phyloP scores from a whole-genome alignment of 2,329 filamentous ascomycete species.

The Epichloe festucae region DNA sequence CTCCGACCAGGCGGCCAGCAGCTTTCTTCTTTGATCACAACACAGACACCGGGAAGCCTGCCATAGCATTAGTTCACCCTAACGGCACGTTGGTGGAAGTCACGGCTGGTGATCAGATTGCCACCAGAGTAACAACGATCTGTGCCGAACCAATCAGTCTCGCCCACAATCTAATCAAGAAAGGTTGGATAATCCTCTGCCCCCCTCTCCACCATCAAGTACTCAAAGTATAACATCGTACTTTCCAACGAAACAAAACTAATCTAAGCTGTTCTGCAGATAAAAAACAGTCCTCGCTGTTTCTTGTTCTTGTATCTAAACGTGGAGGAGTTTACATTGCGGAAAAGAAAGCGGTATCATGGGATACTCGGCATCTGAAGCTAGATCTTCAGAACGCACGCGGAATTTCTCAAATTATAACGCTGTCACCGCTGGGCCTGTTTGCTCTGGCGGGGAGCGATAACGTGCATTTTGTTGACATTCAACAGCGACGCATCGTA shows the following conservation, averaged over 20 bases:
- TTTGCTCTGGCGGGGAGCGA: slow-evolving; percentile 47
- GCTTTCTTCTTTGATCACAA: slow-evolving; percentile 49
- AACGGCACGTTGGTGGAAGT: slow-evolving; percentile 52
- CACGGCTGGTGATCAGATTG: slow-evolving; percentile 26
- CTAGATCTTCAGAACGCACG: slow-evolving; percentile 32
- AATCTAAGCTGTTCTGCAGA: neutral
- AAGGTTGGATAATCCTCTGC: slow-evolving; percentile 19
- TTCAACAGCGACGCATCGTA: slow-evolving; percentile 33
- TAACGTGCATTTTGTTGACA: slow-evolving; percentile 44
- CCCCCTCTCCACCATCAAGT: neutral
- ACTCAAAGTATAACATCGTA: neutral
- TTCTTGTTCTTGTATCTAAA: slow-evolving; percentile 3
- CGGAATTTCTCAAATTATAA: slow-evolving; percentile 39
- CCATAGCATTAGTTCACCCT: slow-evolving; percentile 48
- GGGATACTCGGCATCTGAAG: slow-evolving; percentile 35
- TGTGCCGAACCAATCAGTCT: slow-evolving; percentile 40
- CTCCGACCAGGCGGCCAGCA: slow-evolving; percentile 39
- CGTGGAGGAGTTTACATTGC: slow-evolving; percentile 1
- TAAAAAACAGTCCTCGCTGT: neutral
- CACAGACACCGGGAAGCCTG: slow-evolving; percentile 23
- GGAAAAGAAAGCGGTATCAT: slow-evolving; percentile 23
- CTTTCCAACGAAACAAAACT: neutral
- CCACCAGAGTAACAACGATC: slow-evolving; percentile 28
- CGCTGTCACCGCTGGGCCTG: slow-evolving; percentile 42
- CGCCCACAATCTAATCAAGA: slow-evolving; percentile 32